A percentile compares a stretch with the other conserved stretches of the same genome.
phyloP scores from a whole-genome alignment of 495 filamentous ascomycete genomes.

The Hypoxylon trugodes region DNA sequence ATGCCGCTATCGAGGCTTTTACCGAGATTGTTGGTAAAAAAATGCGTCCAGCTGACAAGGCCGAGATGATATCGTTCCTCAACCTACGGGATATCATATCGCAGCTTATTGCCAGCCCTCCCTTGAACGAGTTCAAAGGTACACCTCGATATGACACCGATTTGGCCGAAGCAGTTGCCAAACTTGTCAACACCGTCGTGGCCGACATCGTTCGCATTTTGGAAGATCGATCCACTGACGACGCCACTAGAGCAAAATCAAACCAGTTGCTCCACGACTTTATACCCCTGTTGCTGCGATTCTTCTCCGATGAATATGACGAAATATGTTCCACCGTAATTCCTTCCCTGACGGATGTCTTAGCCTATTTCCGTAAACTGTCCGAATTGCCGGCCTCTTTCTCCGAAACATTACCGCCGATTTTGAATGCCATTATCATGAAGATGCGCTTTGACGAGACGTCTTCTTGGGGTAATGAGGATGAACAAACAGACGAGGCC shows the following conservation, averaged over 20 bases:
- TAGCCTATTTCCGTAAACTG: conserved; percentile 85
- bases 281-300: conserved; percentile 83
- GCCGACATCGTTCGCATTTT: conserved; percentile 85
- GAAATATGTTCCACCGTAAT: conserved; percentile 96
- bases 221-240: conserved; percentile 59
- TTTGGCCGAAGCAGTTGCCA: conserved; percentile 91
- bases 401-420: conserved; percentile 78
- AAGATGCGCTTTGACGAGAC: conserved; percentile 99
- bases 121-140: conserved; percentile 76
- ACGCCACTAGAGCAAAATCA: conserved; percentile 67
- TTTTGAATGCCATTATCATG: conserved; percentile 86
- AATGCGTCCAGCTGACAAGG: conserved; percentile 92
- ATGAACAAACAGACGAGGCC: conserved; percentile 95
- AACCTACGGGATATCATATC: conserved; percentile 83
- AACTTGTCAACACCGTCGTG: conserved; percentile 90
- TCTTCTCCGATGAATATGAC: conserved; percentile 97
- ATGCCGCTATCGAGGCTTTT: conserved; percentile 90
- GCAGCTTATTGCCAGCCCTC: conserved; percentile 81
- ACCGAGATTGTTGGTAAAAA: conserved; percentile 97
- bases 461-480: conserved; percentile 90
- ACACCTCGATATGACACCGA: conserved; percentile 91
- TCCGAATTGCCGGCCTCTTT: conserved; percentile 72
- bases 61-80: conserved; percentile 89
- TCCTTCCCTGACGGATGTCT: conserved; percentile 85
- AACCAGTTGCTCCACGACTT: conserved; percentile 82